These are phyloP conservation scores for Wickerhamomyces silvicola DNA, from an alignment of 805 yeast genomes.

Conservation along the genomic window DNA sequence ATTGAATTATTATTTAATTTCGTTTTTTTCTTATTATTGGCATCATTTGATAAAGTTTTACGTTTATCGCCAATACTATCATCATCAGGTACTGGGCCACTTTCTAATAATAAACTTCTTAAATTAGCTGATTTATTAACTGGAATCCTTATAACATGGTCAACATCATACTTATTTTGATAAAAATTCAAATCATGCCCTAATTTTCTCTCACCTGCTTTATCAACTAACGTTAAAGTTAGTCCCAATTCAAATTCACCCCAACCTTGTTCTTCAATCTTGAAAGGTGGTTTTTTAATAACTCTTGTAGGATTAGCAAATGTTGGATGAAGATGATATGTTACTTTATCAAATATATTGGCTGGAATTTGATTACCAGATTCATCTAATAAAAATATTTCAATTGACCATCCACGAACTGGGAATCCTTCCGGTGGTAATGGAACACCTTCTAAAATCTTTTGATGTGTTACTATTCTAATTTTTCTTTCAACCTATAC, in stretches of 20 bases:
- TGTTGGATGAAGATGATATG: conserved; percentile 92
- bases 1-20: conserved; percentile 14
- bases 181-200: conserved; percentile 86
- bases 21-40: conserved; percentile 22
- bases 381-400: conserved; percentile 66
- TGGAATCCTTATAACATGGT: conserved; percentile 74
- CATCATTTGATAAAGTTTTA: conserved; percentile 20
- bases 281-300: conserved; percentile 77
- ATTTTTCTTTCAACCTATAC: conserved; percentile 69
- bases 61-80: conserved; percentile 31
- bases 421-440: conserved; percentile 89
- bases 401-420: conserved; percentile 88
- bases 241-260: conserved; percentile 93
- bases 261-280: conserved; percentile 93
- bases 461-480: conserved; percentile 82
- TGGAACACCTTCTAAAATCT: conserved; percentile 71
- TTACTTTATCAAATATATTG: conserved; percentile 81
- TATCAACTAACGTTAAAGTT: conserved; percentile 69
- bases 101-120: conserved; percentile 65
- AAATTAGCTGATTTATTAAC: conserved; percentile 62
- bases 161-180: conserved; percentile 68
- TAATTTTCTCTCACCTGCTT: conserved; percentile 81
- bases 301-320: conserved; percentile 83
- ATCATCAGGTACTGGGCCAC: conserved; percentile 68
- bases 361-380: conserved; percentile 84